Evolutionary conservation across 345 rosid species (phyloP).

Genomic region (Gossypium thurberi): DNA sequence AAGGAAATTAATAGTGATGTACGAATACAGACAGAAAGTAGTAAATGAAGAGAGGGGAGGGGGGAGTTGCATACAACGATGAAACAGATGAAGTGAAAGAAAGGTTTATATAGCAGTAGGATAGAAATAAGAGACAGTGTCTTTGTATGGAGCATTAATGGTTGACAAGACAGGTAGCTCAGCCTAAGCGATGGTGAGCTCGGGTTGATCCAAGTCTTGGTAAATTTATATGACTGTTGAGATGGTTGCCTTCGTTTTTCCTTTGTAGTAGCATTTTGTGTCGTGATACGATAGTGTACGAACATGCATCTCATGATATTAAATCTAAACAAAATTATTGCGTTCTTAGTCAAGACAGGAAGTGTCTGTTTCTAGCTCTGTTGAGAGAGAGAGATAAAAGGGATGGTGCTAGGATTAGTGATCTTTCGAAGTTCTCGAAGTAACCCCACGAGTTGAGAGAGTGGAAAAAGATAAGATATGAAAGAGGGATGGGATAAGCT

Average conservation of each 20-base stretch:
- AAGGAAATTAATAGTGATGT: not conserved
- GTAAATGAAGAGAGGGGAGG: not conserved
- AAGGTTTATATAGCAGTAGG: constrained; percentile 33
- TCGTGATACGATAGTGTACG: constrained; percentile 59
- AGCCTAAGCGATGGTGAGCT: constrained; percentile 25
- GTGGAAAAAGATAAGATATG: constrained; percentile 46
- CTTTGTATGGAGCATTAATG: constrained; percentile 26
- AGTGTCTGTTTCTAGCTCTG: not conserved
- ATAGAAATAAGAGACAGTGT: constrained; percentile 4
- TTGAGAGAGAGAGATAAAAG: not conserved
- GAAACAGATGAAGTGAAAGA: constrained; percentile 16
- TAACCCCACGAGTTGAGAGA: constrained; percentile 58
- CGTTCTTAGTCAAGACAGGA: not conserved
- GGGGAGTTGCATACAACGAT: constrained; percentile 19
- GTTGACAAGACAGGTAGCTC: constrained; percentile 39
- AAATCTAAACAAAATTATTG: constrained; percentile 2
- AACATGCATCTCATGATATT: constrained; percentile 25
- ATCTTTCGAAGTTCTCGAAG: constrained; percentile 35
- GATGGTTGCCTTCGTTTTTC: constrained; percentile 21
- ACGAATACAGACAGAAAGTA: constrained; percentile 10
- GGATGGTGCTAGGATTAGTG: constrained; percentile 27
- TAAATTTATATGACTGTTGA: not conserved
- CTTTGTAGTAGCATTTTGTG: constrained; percentile 13
- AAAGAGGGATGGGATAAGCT: constrained; percentile 51
- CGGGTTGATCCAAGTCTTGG: constrained; percentile 11